Conservation (phyloP, 768 basidiomycete genomes). For the Tephrocybe rancida region DNA sequence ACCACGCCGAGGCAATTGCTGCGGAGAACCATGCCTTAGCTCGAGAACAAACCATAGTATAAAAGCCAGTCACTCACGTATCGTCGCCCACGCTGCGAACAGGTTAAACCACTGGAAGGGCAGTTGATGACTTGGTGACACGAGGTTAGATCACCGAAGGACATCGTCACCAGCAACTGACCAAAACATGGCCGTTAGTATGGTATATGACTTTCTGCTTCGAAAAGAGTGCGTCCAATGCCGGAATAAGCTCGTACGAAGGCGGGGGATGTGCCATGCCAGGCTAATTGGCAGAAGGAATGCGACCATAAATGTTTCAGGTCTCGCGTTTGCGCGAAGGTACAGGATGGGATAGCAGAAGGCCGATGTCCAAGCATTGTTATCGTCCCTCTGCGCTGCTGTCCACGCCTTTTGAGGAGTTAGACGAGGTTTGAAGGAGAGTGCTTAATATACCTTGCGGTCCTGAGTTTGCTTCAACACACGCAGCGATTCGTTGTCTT, state of each 20-base stretch:
- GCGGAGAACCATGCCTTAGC: not conserved
- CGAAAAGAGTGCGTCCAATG: conserved; percentile 8
- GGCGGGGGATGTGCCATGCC: conserved; percentile 9
- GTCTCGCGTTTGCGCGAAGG: not conserved
- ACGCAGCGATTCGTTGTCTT: not conserved
- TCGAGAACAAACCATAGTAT: not conserved
- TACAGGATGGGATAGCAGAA: conserved; percentile 2
- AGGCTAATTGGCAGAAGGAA: not conserved
- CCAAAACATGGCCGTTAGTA: conserved; percentile 11
- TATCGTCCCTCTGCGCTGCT: too few species aligned
- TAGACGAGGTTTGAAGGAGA: not conserved
- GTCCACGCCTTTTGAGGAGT: too few species aligned
- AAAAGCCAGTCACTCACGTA: conserved; percentile 2
- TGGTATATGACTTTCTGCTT: conserved; percentile 10
- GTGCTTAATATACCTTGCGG: not conserved
- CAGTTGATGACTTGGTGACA: not conserved
- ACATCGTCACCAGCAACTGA: not conserved
- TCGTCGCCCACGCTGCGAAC: conserved; percentile 2
- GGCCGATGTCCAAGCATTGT: too few species aligned
- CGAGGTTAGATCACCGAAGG: not conserved
- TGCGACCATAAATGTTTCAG: not conserved
- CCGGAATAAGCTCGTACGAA: conserved; percentile 3
- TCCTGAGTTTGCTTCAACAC: not conserved
- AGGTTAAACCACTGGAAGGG: conserved; percentile 10
- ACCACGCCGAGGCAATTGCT: conserved; percentile 7